phyloP scores from a whole-genome alignment of 2,329 filamentous ascomycete species.

The Cytospora leucostoma region DNA sequence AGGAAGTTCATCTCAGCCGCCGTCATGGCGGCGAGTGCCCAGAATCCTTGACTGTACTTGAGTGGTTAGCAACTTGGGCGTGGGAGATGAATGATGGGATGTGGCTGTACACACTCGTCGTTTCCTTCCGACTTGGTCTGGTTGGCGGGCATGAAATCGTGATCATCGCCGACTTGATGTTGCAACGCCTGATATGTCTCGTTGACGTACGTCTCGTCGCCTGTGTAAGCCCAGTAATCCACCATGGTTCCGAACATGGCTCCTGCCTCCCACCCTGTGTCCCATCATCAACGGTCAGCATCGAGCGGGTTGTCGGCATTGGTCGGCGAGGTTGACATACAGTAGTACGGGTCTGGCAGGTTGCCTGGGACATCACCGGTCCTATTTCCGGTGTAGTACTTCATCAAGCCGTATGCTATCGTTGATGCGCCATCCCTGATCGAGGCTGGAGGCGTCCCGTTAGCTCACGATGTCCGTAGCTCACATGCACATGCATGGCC shows the following conservation, averaged over 20 bases:
- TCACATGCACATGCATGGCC: background rate
- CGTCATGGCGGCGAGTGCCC: slow-evolving; percentile 69
- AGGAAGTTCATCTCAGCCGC: slow-evolving; percentile 71
- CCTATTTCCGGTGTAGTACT: slow-evolving; percentile 30
- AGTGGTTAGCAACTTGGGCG: slow-evolving; percentile 41
- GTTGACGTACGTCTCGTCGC: slow-evolving; percentile 59
- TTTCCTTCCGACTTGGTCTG: slow-evolving; percentile 58
- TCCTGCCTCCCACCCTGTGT: slow-evolving; percentile 69
- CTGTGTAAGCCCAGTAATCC: slow-evolving; percentile 65
- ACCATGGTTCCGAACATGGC: slow-evolving; percentile 64
- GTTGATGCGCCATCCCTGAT: slow-evolving; percentile 27
- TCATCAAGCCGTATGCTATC: slow-evolving; percentile 29
- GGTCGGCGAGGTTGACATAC: slow-evolving; percentile 38
- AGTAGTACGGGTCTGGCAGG: slow-evolving; percentile 44
- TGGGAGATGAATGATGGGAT: background rate
- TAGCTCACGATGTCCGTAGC: slow-evolving; percentile 6
- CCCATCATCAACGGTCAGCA: slow-evolving; percentile 44
- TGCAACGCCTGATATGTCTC: slow-evolving; percentile 53
- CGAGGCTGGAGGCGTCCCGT: slow-evolving; percentile 21
- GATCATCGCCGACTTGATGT: slow-evolving; percentile 53
- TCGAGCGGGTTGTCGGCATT: slow-evolving; percentile 37
- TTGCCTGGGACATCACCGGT: slow-evolving; percentile 30
- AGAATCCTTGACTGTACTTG: slow-evolving; percentile 67
- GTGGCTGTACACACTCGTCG: slow-evolving; percentile 57
- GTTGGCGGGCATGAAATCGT: slow-evolving; percentile 59